These are phyloP conservation scores for Heliocybe sulcata DNA, from an alignment of 1,284 basidiomycete genomes.

Conservation along the genomic window DNA sequence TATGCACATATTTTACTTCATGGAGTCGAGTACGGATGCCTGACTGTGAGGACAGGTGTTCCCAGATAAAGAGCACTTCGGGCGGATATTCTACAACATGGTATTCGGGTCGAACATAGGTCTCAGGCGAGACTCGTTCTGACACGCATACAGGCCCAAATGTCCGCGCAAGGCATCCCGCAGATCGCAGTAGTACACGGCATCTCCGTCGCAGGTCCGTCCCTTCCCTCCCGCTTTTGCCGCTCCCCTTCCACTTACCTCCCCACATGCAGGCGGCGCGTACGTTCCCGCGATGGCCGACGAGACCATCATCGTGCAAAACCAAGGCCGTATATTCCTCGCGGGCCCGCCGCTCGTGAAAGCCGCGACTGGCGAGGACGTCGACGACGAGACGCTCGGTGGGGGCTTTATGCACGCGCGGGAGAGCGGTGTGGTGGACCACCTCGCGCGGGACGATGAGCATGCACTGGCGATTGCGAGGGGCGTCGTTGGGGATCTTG, in stretches of 20 bases:
- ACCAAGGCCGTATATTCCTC: constrained; percentile 94
- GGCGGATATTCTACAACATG: constrained; percentile 97
- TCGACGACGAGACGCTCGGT: constrained; percentile 90
- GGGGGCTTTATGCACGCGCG: constrained; percentile 93
- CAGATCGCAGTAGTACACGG: constrained; percentile 93
- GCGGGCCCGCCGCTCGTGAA: constrained; percentile 94
- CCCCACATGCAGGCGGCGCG: constrained; percentile 57
- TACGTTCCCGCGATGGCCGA: constrained; percentile 98
- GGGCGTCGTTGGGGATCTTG: constrained; percentile 76
- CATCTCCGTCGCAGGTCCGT: constrained; percentile 79
- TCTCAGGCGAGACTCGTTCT: too few relatives aligned
- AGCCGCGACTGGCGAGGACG: constrained; percentile 90
- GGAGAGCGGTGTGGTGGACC: constrained; percentile 92
- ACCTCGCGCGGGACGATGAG: constrained; percentile 83
- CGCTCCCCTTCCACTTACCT: constrained; percentile 3
- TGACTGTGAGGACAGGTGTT: constrained; percentile 41
- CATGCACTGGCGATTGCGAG: constrained; percentile 85
- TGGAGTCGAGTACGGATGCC: neutral
- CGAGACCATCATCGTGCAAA: constrained; percentile 90
- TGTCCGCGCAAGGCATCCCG: constrained; percentile 86
- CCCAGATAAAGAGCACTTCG: constrained; percentile 90
- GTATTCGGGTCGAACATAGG: too few relatives aligned
- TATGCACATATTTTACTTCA: constrained; percentile 21
- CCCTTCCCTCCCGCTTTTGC: neutral
- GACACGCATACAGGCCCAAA: constrained; percentile 61